phyloP scores from a whole-genome alignment of 345 rosid genomes.

The Erucastrum elatum region DNA sequence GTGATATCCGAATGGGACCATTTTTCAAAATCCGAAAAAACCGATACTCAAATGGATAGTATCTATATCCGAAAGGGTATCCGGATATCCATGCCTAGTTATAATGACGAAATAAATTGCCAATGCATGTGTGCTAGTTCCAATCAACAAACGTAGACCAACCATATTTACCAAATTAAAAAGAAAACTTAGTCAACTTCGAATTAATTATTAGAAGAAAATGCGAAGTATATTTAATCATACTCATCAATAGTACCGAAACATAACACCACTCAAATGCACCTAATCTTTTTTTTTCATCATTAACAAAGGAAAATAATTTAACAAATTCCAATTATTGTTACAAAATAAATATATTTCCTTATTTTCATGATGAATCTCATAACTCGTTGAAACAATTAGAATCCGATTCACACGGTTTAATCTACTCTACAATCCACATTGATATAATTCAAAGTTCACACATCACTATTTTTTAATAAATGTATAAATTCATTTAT shows the following conservation, averaged over 20 bases:
- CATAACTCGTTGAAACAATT: no score
- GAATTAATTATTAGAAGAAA: constrained; percentile 1
- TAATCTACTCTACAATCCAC: no score
- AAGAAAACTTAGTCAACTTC: constrained; percentile 13
- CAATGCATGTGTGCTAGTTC: neutral
- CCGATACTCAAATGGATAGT: no score
- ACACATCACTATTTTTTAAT: no score
- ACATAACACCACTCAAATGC: constrained; percentile 24
- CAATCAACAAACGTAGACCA: neutral
- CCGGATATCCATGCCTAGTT: neutral
- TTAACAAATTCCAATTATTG: neutral
- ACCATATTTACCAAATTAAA: neutral
- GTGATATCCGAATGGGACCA: no score
- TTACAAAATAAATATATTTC: no score
- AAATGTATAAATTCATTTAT: no score
- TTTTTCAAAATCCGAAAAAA: no score
- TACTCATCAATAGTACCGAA: neutral
- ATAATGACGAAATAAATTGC: neutral
- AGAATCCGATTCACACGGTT: no score
- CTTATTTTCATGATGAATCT: no score
- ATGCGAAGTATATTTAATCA: neutral
- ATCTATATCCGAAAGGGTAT: no score
- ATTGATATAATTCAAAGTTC: no score
- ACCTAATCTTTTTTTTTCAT: constrained; percentile 9
- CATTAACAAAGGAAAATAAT: neutral